Base-by-base conservation (phyloP, 73 alveolate species). In the Paramecium sonneborni region DNA sequence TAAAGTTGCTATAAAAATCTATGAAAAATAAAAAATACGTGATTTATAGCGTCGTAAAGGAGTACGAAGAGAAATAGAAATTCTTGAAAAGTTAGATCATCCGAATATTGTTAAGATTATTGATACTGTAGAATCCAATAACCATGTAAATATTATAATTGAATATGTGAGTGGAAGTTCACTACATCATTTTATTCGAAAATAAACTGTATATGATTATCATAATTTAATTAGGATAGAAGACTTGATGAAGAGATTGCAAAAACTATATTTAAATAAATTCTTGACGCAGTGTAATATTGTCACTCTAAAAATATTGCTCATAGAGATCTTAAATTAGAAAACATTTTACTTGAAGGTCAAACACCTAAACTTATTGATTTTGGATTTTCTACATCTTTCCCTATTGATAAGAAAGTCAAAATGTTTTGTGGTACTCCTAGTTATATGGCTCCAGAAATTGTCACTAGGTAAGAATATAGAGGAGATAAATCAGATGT, bases 161-260 rank as follows among this genome's bases (percentile, higher is more conserved):
- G 99, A 97, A 76, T 96, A 97, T 74, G 97, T 97, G 6, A 93
- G 96, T 26, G 99, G 99, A 37, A 93, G 94, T 30, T 97, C 99
- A 9, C 92, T 96, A 9, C 98, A 96, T 52, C 94, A 93, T 52
- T 95, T 92, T 56, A 58, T 96, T 18, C 92, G 93, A 52, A 85
- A 92, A n/a, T 86, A 95, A 67, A 95, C 97, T 6, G 87, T 74
- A 74, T 39, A 1, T 67, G 8, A 21, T 67, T 74, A 28, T 74
- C 3, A 37, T 74, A 12, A 28, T 74, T n/a, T 62, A 62, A 24
- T 14, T 11, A 62, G 84, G 84, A 62, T 14, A 3, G 52, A 26
- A 26, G 84, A 62, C 52, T 62, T 0, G 84, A 62, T 26, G 84
- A 62, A 32, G 48, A 62, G 0, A 62, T 9, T 12, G 84, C 84